Evolutionary conservation across 2,329 filamentous ascomycete species (phyloP), one percentile per base, ranked within the genome.

Genomic region (Cordyceps tenuipes): DNA sequence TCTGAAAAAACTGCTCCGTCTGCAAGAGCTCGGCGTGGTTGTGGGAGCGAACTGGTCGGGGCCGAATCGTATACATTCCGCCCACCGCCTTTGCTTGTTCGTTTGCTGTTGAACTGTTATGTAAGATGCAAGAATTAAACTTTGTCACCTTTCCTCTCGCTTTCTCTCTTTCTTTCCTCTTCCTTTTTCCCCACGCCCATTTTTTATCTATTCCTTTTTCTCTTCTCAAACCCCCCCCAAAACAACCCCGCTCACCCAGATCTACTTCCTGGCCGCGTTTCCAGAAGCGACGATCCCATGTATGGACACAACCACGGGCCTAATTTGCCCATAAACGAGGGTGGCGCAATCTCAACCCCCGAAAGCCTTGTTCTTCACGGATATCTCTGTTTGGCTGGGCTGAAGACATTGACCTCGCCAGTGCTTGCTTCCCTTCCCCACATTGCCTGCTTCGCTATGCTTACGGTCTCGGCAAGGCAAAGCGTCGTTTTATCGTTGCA

Each of bases 1-100:
- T 59, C 52, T 59, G 56, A 19, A 59, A 59, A 41, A 59, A 59
- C 17, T 59, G 47, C 48, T 59, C 56, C 56, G 56, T 51, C 26
- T 59, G 56, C 26, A 59, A 10, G n/a, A 51, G 56, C 39, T 59
- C 34, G 23, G 56, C 23, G 13, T 36, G 56, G 17, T 59, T 47
- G 48, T 59, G 56, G 12, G 56, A 59, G 10, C 56, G 56, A 39
- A 59, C 36, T 48, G 56, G 56, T 52, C 36, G 56, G 47, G 56
- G 56, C 26, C 56, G 41, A 23, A 39, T 59, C 56, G 51, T 59
- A 47, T 52, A 59, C 56, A 59, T 59, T 9, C 34, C 34, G 56
- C 34, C 21, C 29, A 26, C 41, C 47, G n/a, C 44, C 49, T 49
- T 51, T 34, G 7, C 7, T 29, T 6, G 29, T 29, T 29, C 23